A percentile compares a stretch with the other conserved stretches of the same genome.
Conservation (phyloP, 177 flowering plant genomes). For the Telopea speciosissima region DNA sequence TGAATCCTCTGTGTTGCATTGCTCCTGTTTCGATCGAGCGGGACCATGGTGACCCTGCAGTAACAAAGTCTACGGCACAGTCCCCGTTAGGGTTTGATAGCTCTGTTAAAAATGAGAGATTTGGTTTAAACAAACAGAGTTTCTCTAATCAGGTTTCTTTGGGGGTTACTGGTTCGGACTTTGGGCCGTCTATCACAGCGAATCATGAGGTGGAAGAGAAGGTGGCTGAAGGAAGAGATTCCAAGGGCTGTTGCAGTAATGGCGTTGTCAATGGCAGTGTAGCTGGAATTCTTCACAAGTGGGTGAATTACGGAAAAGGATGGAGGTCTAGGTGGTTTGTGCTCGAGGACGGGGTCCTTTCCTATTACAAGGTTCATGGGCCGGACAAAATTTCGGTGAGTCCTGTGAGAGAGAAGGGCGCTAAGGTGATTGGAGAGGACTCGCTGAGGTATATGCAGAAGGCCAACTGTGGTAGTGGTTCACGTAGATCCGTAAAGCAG, state of each 20-base stretch:
- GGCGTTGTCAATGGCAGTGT: conserved; percentile 38
- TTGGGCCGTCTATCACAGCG: neutral
- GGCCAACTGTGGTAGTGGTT: conserved; percentile 36
- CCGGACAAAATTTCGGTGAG: too few relatives aligned
- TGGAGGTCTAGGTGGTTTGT: conserved; percentile 95
- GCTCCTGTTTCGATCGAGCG: conserved; percentile 93
- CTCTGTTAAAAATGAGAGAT: conserved; percentile 18
- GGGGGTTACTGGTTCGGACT: conserved; percentile 21
- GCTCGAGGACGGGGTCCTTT: too few relatives aligned
- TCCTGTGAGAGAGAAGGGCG: conserved; percentile 49
- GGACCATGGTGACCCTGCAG: conserved; percentile 45
- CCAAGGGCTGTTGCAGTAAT: conserved; percentile 24
- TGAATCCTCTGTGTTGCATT: conserved; percentile 99
- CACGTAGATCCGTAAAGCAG: conserved; percentile 52
- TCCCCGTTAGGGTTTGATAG: conserved; percentile 36
- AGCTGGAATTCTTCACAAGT: conserved; percentile 76
- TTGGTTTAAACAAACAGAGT: conserved; percentile 22
- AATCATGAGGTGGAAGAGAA: conserved; percentile 27
- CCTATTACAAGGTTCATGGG: too few relatives aligned
- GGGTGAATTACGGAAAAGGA: conserved; percentile 98
- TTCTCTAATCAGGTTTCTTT: conserved; percentile 43
- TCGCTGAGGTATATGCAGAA: too few relatives aligned
- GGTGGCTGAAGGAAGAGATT: conserved; percentile 28
- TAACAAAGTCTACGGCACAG: conserved; percentile 26
- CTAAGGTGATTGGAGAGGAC: conserved; percentile 76